Conservation (phyloP, 441 rosid species). For the Erodium trifolium region DNA sequence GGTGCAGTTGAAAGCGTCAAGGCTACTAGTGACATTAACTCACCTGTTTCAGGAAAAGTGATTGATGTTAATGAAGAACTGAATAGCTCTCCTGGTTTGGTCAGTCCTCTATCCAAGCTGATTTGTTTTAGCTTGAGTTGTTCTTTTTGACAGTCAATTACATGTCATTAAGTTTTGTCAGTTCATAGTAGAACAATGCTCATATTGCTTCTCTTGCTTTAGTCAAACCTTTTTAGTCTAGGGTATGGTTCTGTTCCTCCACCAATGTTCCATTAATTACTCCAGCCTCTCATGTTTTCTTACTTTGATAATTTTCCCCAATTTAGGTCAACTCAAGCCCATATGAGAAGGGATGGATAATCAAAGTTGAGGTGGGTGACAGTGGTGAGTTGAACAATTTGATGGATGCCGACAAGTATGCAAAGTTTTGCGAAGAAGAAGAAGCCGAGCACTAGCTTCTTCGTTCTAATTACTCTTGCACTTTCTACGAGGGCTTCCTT, state of each 20-base stretch:
- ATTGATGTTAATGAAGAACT: constrained; percentile 63
- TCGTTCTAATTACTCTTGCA: too few relatives aligned
- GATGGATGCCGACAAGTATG: constrained; percentile 63
- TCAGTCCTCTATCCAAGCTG: constrained; percentile 30
- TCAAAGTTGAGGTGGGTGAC: constrained; percentile 57
- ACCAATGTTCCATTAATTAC: background rate
- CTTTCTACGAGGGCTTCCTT: background rate
- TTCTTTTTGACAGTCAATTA: background rate
- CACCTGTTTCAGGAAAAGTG: constrained; percentile 83
- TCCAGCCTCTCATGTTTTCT: background rate
- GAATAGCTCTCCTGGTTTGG: constrained; percentile 56
- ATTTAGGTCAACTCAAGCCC: constrained; percentile 82
- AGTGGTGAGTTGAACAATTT: constrained; percentile 49
- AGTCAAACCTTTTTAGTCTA: background rate
- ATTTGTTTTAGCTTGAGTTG: background rate
- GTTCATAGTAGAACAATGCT: background rate
- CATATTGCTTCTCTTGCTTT: background rate
- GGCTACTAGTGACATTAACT: constrained; percentile 83
- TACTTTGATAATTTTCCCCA: background rate
- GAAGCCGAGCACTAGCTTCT: constrained; percentile 48
- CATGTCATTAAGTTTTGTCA: background rate
- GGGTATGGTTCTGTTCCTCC: background rate
- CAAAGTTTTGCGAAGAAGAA: constrained; percentile 86
- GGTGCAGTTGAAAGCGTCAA: constrained; percentile 98
- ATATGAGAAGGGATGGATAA: constrained; percentile 73